Percentiles rank a stretch among this genome's conserved stretches.
These are phyloP conservation scores for Pelagophyceae sp. DNA, from an alignment of 352 stramenopile species.

Conservation along the genomic window DNA sequence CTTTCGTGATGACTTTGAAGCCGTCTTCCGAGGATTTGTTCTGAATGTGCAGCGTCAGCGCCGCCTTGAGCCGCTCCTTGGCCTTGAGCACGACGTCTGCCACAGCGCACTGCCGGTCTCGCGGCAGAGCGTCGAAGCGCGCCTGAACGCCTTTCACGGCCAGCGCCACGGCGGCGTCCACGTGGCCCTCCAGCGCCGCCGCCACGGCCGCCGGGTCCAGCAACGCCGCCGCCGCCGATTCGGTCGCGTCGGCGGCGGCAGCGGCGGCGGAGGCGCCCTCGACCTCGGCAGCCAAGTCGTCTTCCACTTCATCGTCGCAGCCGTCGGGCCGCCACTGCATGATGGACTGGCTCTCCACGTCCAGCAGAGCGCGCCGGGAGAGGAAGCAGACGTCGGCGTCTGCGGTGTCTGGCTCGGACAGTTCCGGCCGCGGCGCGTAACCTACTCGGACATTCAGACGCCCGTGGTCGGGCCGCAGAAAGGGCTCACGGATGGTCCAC, in stretches of 20 bases:
- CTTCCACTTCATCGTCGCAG: background rate
- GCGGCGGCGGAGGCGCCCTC: no score
- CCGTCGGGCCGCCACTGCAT: constrained; percentile 8
- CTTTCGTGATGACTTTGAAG: background rate
- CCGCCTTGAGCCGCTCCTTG: background rate
- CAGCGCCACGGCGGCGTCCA: background rate
- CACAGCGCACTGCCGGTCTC: constrained; percentile 11
- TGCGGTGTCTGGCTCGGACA: background rate
- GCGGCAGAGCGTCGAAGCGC: background rate
- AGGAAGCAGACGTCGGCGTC: background rate
- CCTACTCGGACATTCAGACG: no score
- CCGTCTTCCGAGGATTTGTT: no score
- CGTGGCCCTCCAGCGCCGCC: background rate
- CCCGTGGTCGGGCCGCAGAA: no score
- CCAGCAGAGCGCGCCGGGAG: background rate
- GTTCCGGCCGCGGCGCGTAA: constrained; percentile 4
- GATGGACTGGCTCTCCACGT: background rate
- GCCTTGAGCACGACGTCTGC: background rate
- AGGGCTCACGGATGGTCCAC: background rate
- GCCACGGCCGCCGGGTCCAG: background rate
- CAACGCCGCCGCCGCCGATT: background rate
- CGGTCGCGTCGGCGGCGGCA: background rate
- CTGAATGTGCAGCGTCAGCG: background rate
- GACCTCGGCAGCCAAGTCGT: background rate
- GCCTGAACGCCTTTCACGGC: background rate